Base-by-base conservation (phyloP, 352 stramenopile species). In the Globisporangium takayamanum region DNA sequence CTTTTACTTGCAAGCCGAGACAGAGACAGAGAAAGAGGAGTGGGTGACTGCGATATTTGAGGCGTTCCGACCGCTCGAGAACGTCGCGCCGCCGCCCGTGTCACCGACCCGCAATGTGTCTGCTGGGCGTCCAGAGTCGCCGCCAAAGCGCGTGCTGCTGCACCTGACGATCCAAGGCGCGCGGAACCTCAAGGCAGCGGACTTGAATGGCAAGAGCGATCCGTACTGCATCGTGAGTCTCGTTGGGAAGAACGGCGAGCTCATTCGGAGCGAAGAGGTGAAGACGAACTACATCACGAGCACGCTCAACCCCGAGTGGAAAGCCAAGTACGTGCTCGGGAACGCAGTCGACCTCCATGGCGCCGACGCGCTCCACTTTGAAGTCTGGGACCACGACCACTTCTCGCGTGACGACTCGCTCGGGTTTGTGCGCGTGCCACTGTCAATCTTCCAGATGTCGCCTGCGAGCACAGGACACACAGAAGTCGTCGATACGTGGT, bases 191-290 rank as follows among this genome's bases (percentile, higher is more conserved):
- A 67, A 69, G 30, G 71, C 73, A 5, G 75, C 69, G 2, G 82
- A 93, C 53, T 59, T 80, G 14, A 85, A 80, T 37, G 79, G 75
- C 1, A 80, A 84, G 53, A 91, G 80, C 37, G 83, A 93, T 45
- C 80, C 83, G 26, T 89, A 84, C 59, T 89, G 79, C 33, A 54
- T 87, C 39, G 62, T 93, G 5, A 86, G 67, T 18, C 66, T 91
- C 1, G 54, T 89, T 10, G 73, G 77, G n/a, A 87, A 78, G 42
- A 72, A 83, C 47, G 83, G 80, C 12, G 47, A 76, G 47, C 51
- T 78, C 2, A 68, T 89, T 33, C 74, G 78, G n/a, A 74, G 72
- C 20, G 76, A 84, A 55, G 72, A 86, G 37, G 66, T 74, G 44
- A 72, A 70, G 37, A 93, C 83, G 30, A 68, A 80, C 36, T 74